Evolutionary conservation across 768 basidiomycete genomes (phyloP).

Genomic region (Calocera cornea): DNA sequence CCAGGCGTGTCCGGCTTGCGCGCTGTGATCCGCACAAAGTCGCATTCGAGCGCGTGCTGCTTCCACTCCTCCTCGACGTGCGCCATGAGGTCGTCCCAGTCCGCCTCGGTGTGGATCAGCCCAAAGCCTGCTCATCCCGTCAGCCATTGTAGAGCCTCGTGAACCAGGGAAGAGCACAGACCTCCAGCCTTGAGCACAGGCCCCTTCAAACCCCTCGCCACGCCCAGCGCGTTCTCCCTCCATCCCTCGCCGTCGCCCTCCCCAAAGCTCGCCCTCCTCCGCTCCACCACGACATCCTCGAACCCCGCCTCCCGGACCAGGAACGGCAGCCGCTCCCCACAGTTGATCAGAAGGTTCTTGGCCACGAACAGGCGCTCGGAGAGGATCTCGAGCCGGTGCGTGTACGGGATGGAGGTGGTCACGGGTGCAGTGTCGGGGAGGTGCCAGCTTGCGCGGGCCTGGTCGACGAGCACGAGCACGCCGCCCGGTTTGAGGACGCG

Average conservation of each 20-base stretch:
- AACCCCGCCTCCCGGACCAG: neutral
- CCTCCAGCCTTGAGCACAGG: neutral
- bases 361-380: neutral
- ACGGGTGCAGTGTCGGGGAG: neutral
- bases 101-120: neutral
- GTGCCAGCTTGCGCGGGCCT: neutral
- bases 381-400: neutral
- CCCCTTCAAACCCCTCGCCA: neutral
- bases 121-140: neutral
- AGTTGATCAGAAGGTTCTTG: neutral
- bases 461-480: constrained; percentile 23
- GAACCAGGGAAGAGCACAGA: neutral
- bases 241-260: neutral
- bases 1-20: neutral
- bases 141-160: neutral
- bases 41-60: neutral
- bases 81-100: neutral
- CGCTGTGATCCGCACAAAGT: neutral
- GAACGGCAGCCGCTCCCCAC: neutral
- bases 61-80: constrained; percentile 2
- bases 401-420: neutral
- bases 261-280: neutral
- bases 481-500: constrained; percentile 26
- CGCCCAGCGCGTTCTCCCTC: constrained; percentile 1
- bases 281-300: neutral